phyloP scores from a whole-genome alignment of 2,329 filamentous ascomycete genomes.

The Emmonsia crescens region DNA sequence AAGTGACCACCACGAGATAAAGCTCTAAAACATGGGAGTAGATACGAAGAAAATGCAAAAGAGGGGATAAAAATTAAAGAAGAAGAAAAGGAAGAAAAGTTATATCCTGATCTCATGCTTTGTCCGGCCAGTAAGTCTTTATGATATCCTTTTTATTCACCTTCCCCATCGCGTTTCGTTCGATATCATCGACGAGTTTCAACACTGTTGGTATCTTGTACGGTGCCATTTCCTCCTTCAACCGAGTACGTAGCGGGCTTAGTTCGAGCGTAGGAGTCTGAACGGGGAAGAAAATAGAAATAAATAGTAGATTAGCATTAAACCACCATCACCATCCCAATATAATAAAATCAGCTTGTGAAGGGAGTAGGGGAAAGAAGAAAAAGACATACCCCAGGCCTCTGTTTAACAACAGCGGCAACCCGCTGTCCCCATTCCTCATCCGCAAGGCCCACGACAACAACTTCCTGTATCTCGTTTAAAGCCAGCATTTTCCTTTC shows the following conservation, averaged over 20 bases:
- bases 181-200: conserved; percentile 67
- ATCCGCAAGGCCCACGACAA: conserved; percentile 44
- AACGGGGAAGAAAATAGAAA: neutral
- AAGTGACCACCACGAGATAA: too few species aligned
- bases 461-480: conserved; percentile 40
- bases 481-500: conserved; percentile 43
- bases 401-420: conserved; percentile 40
- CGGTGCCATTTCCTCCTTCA: conserved; percentile 62
- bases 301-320: neutral
- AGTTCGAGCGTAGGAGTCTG: conserved; percentile 19
- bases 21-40: neutral
- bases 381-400: conserved; percentile 22
- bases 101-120: neutral
- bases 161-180: conserved; percentile 94
- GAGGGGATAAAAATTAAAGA: neutral
- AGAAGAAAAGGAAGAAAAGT: neutral
- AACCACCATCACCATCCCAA: neutral
- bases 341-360: neutral
- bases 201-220: conserved; percentile 94
- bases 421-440: conserved; percentile 46
- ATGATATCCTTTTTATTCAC: conserved; percentile 33
- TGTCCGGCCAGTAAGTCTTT: conserved; percentile 26
- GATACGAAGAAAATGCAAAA: neutral
- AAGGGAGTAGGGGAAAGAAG: neutral
- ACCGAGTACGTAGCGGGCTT: conserved; percentile 23